Base-by-base conservation (phyloP, 495 filamentous ascomycete genomes). In the Neurospora sp. region DNA sequence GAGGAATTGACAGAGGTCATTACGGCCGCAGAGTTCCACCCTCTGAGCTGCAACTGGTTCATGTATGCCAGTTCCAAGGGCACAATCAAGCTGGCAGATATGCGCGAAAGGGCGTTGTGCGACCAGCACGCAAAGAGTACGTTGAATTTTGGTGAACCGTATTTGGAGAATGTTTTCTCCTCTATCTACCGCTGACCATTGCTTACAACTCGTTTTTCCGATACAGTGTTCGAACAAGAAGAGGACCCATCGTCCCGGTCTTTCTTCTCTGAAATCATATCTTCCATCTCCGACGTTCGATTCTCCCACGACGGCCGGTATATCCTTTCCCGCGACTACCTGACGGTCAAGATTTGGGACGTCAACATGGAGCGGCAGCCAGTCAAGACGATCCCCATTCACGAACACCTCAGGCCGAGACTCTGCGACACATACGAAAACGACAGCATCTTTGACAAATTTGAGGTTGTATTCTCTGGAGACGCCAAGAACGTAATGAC, bases 1-100 rank as follows among this genome's bases (percentile, higher is more conserved):
- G 96, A 99, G 82, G 96, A 99, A 85, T 86, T 99, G 75, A 99
- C 96, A 2, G 96, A 99, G 82, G 96, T 99, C 72, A 98, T 99
- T 76, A 99, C 96, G 38, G 96, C 96, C 41, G 96, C 96, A 61
- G 96, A 99, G 79, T 99, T 99, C 81, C 96, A 99, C 81, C 96
- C 96, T 38, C 86, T 90, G 77, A 97, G 95, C 85, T 99, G 96
- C 85, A 99, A 99, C 82, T 97, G 93, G 94, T 99, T 99, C 84
- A 99, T 99, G 96, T 99, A 99, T 81, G 96, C 96, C 72, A 98
- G 95, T 80, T 98, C 94, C 69, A 99, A 99, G 83, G 96, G 96
- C 71, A 99, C 96, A 12, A 98, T 99, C 85, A 99, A 99, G 85
- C 87, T 99, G 71, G 96, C 96, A 40, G 96, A 99, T 79, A 99